Conservation (phyloP, 495 filamentous ascomycete species). For the Evernia prunastri region DNA sequence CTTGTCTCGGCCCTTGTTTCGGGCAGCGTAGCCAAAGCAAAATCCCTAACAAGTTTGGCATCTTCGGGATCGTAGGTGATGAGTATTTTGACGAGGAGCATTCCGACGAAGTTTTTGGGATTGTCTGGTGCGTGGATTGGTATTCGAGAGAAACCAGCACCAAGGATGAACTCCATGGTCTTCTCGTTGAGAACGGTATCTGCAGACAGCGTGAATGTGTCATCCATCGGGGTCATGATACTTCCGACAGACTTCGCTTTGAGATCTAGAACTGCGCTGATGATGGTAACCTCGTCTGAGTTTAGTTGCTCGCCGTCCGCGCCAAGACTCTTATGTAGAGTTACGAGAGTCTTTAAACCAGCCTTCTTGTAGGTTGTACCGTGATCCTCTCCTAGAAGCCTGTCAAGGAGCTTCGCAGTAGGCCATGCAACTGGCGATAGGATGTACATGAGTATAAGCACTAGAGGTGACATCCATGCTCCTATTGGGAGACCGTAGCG, state of each 20-base stretch:
- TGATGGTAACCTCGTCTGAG: constrained; percentile 97
- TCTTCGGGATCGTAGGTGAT: constrained; percentile 99
- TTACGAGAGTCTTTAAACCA: constrained; percentile 84
- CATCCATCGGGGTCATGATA: constrained; percentile 98
- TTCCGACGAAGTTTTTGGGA: constrained; percentile 81
- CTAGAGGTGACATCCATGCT: constrained; percentile 85
- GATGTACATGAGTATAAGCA: constrained; percentile 85
- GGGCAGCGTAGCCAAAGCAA: constrained; percentile 85
- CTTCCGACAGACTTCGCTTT: constrained; percentile 91
- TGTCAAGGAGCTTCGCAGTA: constrained; percentile 83
- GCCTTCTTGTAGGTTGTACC: constrained; percentile 95
- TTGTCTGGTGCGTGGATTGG: constrained; percentile 87
- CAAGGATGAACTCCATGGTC: constrained; percentile 88
- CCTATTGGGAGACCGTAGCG: constrained; percentile 96
- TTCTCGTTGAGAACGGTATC: constrained; percentile 85
- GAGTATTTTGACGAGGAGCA: constrained; percentile 95
- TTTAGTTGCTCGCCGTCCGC: constrained; percentile 83
- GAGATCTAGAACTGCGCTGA: constrained; percentile 89
- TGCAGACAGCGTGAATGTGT: constrained; percentile 91
- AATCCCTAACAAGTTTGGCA: constrained; percentile 72
- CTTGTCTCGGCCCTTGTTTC: constrained; percentile 93
- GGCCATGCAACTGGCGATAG: constrained; percentile 83
- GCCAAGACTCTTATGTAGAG: constrained; percentile 84
- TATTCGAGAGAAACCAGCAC: constrained; percentile 90
- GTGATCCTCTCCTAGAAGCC: constrained; percentile 81